A percentile compares a stretch with the other conserved stretches of the same genome.
Evolutionary conservation across 768 basidiomycete genomes (phyloP).

Genomic region (Calvatia gigantea): DNA sequence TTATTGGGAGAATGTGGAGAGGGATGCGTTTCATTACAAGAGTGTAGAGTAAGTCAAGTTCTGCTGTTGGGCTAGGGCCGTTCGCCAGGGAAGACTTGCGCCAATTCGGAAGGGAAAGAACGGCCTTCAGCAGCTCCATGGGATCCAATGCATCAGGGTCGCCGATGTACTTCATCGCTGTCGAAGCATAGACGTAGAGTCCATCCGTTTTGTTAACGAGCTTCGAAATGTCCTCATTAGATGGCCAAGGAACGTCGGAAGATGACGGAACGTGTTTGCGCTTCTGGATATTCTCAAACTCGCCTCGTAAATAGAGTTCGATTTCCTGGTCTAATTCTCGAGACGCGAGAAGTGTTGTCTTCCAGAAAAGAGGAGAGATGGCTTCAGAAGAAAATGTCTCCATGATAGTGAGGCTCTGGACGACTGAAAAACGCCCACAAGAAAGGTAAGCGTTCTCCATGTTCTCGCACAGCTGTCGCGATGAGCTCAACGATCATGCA

Average conservation of each 20-base stretch:
- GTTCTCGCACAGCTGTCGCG: background rate
- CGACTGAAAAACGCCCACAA: constrained; percentile 23
- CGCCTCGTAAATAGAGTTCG: constrained; percentile 10
- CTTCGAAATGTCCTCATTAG: constrained; percentile 11
- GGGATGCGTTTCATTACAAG: background rate
- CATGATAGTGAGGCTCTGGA: constrained; percentile 21
- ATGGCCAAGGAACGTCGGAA: constrained; percentile 16
- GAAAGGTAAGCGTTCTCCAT: constrained; percentile 14
- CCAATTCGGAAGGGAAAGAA: background rate
- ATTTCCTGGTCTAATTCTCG: no score
- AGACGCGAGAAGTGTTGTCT: no score
- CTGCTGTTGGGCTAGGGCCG: no score
- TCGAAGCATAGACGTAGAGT: constrained; percentile 24
- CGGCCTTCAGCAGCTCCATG: background rate
- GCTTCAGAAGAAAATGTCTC: no score
- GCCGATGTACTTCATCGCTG: constrained; percentile 20
- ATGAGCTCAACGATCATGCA: constrained; percentile 11
- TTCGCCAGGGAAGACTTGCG: no score
- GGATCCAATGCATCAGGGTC: background rate
- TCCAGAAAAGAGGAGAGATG: no score
- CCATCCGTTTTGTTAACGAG: constrained; percentile 20
- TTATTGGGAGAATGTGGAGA: no score
- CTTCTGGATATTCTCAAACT: constrained; percentile 12
- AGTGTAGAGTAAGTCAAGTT: background rate
- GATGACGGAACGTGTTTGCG: no score